These are phyloP conservation scores for Cymbopogon citratus DNA, from an alignment of 176 grass and related monocot species.

Conservation along the genomic window DNA sequence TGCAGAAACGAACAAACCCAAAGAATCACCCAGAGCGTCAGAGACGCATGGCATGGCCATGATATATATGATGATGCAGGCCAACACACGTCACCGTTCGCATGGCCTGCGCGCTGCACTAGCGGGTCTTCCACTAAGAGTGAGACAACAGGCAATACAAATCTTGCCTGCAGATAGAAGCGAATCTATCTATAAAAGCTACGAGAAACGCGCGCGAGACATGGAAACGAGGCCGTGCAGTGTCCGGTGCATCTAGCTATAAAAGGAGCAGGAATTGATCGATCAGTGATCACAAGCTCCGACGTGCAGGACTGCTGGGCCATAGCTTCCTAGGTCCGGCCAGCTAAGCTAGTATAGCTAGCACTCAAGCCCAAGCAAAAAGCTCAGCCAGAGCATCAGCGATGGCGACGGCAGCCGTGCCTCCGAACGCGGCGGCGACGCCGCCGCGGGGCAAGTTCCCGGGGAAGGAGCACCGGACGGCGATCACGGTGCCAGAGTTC, in stretches of 20 bases:
- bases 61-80: background rate
- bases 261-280: slow-evolving; percentile 4
- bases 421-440: background rate
- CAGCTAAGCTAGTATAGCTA: background rate
- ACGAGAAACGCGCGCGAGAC: background rate
- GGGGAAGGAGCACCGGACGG: background rate
- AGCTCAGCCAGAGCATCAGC: background rate
- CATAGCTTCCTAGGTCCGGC: background rate
- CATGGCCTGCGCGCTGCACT: no score
- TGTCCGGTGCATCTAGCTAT: slow-evolving; percentile 8
- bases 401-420: background rate
- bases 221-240: background rate
- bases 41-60: background rate
- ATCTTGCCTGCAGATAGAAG: slow-evolving; percentile 30
- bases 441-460: background rate
- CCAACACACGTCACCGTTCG: background rate
- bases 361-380: background rate
- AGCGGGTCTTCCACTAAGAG: no score
- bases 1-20: background rate
- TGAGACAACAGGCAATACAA: background rate
- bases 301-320: background rate
- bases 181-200: slow-evolving; percentile 32
- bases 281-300: no score
- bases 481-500: slow-evolving; percentile 37
- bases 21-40: background rate